Evolutionary conservation across 495 filamentous ascomycete genomes (phyloP), one percentile per base, ranked within the genome.

Genomic region (Podospora pseudoanserina): DNA sequence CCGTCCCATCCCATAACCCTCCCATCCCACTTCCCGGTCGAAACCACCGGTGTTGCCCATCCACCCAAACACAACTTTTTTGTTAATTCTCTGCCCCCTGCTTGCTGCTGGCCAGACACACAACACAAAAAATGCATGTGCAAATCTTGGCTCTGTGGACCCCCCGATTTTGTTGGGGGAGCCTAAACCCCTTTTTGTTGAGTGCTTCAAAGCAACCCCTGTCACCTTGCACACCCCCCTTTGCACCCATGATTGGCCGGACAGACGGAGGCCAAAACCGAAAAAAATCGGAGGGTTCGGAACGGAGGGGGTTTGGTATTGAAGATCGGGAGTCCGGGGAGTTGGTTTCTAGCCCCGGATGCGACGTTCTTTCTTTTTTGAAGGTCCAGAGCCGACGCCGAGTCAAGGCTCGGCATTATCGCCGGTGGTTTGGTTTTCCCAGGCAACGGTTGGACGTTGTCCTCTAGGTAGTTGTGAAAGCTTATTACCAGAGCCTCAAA

Each of bases 141-240:
- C 54, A 27, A 13, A 23, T 11, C 49, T 30, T 23, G 32, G 39
- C 18, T 32, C 57, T 23, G 49, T 55, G 61, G 61, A 26, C 3
- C 4, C 4, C 27, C 6, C 13, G 54, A 59, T 67, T 72, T 66
- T 69, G 64, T 72, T 69, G 68, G 68, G 65, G 70, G 60, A 63
- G 20, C 60, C 70, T 69, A 67, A 55, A 32, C 60, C 3, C 15
- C 18, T 72, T 72, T 72, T 65, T 72, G 66, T 68, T 68, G 70
- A 67, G 70, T 23, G 18, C 28, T 11, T 56, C 16, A 26, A 55
- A 20, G 27, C 27, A 66, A 15, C 55, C 28, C 54, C 18, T 44
- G n/a, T 57, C 44, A 20, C 18, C 63, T 28, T 57, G 16, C 44
- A 23, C 28, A 2, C 34, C 26, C 26, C 39, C 13, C 44, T 65